Evolutionary conservation across 306 rosid genomes (phyloP).

Genomic region (Sesbania bispinosa): DNA sequence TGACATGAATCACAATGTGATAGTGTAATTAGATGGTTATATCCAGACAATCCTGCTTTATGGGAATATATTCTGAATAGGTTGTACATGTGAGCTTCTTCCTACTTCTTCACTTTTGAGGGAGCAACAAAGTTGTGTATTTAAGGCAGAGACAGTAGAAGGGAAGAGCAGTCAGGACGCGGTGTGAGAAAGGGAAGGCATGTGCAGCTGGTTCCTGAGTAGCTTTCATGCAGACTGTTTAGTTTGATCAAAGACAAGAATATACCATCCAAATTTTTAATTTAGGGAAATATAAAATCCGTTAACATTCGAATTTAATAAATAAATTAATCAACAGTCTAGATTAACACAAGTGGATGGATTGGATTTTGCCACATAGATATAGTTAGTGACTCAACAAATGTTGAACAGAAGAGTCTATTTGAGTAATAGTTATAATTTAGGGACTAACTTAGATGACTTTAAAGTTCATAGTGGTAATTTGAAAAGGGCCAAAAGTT

Average conservation of each 20-base stretch:
- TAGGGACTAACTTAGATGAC: not conserved
- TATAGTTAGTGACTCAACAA: not conserved
- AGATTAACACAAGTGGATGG: not conserved
- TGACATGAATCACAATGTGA: not conserved
- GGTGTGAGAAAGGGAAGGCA: no score
- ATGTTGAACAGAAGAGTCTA: not conserved
- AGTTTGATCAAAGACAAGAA: not conserved
- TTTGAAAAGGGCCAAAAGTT: not conserved
- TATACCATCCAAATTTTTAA: not conserved
- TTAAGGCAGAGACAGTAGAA: not conserved
- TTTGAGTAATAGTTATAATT: not conserved
- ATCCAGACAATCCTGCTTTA: not conserved
- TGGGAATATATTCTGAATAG: no score
- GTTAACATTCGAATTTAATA: not conserved
- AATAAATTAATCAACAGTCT: not conserved
- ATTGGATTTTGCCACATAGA: not conserved
- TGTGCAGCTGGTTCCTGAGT: no score
- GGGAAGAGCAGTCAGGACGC: not conserved
- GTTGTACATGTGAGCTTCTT: not conserved
- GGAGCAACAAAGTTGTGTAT: not conserved
- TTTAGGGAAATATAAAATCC: not conserved
- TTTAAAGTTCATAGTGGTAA: not conserved
- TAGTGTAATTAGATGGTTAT: not conserved
- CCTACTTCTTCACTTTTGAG: not conserved
- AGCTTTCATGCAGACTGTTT: not conserved